Evolutionary conservation across 805 yeast genomes (phyloP).

Genomic region (Clavispora vitiphila): DNA sequence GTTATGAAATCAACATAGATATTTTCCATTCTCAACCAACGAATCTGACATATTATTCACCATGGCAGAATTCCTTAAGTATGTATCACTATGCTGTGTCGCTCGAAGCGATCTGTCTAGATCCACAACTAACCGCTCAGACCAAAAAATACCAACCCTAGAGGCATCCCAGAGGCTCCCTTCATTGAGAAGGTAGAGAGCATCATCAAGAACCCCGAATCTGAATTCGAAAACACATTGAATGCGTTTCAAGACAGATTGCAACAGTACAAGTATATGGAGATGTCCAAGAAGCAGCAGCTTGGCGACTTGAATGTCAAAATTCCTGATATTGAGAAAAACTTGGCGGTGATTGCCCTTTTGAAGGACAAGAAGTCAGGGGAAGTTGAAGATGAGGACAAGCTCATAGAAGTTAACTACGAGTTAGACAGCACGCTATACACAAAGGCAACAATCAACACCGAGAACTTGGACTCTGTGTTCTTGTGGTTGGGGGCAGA

Average conservation of each 20-base stretch:
- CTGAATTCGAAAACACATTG: slow-evolving; percentile 66
- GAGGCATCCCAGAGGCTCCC: slow-evolving; percentile 97
- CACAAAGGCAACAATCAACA: slow-evolving; percentile 71
- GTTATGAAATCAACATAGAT: not conserved
- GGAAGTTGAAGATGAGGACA: slow-evolving; percentile 18
- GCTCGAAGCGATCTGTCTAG: not conserved
- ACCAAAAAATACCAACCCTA: slow-evolving; percentile 65
- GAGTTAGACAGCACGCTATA: slow-evolving; percentile 91
- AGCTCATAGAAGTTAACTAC: slow-evolving; percentile 62
- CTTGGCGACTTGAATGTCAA: slow-evolving; percentile 53
- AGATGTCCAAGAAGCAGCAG: slow-evolving; percentile 46
- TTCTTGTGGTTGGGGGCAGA: slow-evolving; percentile 97
- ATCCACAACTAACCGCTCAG: slow-evolving; percentile 23
- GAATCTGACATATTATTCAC: not conserved
- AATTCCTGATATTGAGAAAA: slow-evolving; percentile 89
- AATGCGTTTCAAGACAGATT: slow-evolving; percentile 78
- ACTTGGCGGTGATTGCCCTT: slow-evolving; percentile 66
- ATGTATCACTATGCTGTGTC: slow-evolving; percentile 11
- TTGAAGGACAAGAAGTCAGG: slow-evolving; percentile 45
- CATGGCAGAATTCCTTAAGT: slow-evolving; percentile 31
- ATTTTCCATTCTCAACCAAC: not conserved
- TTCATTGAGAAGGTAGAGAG: slow-evolving; percentile 81
- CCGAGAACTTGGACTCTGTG: slow-evolving; percentile 53
- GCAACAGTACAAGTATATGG: slow-evolving; percentile 90
- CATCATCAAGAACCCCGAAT: slow-evolving; percentile 56